Conservation (phyloP, 345 rosid genomes). For the Hirschfeldia incana region DNA sequence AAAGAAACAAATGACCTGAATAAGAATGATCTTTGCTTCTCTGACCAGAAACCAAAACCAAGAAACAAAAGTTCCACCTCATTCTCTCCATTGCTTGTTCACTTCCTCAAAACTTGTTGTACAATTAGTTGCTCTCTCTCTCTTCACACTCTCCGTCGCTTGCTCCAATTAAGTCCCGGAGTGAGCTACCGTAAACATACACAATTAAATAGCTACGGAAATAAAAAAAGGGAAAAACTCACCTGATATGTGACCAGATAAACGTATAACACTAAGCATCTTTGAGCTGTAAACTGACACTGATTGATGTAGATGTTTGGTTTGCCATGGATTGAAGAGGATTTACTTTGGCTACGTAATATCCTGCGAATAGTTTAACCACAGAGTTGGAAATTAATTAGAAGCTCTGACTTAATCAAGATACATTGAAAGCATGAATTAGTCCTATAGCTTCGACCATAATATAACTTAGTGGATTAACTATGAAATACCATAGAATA, state of each 20-base stretch:
- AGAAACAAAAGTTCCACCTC: not conserved
- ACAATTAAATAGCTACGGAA: not conserved
- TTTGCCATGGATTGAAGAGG: not conserved
- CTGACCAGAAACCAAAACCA: not conserved
- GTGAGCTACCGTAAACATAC: not conserved
- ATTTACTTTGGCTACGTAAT: not conserved
- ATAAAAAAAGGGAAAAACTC: not conserved
- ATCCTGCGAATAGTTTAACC: not conserved
- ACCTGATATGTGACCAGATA: not conserved
- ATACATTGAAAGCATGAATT: not conserved
- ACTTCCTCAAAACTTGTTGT: too few species aligned
- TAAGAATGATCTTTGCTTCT: too few species aligned
- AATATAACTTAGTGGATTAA: not conserved
- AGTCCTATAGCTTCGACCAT: too few species aligned
- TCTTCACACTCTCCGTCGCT: not conserved
- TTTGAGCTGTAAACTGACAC: not conserved
- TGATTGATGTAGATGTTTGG: not conserved
- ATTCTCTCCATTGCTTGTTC: not conserved
- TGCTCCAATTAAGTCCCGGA: not conserved
- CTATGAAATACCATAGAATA: not conserved
- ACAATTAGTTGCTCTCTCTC: too few species aligned
- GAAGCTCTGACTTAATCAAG: not conserved
- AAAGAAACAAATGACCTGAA: constrained; percentile 58
- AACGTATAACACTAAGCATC: not conserved
- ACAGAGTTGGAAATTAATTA: not conserved